phyloP scores from a whole-genome alignment of 768 basidiomycete species.

The Pisolithus sp. region DNA sequence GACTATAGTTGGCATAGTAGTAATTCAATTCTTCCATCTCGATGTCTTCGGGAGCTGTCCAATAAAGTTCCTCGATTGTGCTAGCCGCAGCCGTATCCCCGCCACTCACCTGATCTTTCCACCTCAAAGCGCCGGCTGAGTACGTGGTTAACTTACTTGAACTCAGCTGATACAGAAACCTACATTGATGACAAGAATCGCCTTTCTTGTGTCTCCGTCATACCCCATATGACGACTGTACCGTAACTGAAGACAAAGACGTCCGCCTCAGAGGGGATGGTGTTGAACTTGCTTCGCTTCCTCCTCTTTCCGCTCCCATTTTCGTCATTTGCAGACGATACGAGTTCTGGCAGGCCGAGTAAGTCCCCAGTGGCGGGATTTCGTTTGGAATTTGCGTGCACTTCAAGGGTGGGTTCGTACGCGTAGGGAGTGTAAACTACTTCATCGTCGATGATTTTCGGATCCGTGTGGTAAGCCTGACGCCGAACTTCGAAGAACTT shows the following conservation, averaged over 20 bases:
- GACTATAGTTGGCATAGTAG: conserved; percentile 95
- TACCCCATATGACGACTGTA: conserved; percentile 95
- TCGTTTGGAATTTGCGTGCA: conserved; percentile 19
- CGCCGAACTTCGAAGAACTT: conserved; percentile 86
- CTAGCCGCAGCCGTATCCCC: conserved; percentile 1
- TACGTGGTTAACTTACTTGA: conserved; percentile 1
- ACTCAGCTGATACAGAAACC: conserved; percentile 24
- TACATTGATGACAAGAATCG: conserved; percentile 87
- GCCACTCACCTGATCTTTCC: conserved; percentile 65
- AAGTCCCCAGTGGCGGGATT: conserved; percentile 55
- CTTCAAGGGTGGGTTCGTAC: conserved; percentile 47
- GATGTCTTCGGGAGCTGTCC: conserved; percentile 73
- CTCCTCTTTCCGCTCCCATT: conserved; percentile 32
- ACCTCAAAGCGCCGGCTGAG: conserved; percentile 89
- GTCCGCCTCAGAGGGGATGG: conserved; percentile 67
- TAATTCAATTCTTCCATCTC: conserved; percentile 98
- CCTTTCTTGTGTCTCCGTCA: conserved; percentile 90
- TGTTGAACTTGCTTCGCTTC: conserved; percentile 63
- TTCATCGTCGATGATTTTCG: conserved; percentile 88
- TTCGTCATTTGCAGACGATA: conserved; percentile 26
- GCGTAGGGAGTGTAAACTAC: conserved; percentile 91
- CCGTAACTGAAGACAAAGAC: conserved; percentile 94
- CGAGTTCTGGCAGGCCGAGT: conserved; percentile 63
- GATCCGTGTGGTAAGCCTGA: conserved; percentile 76
- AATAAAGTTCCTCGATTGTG: neutral